Percentiles rank a stretch among this genome's conserved stretches.
Evolutionary conservation across 495 filamentous ascomycete genomes (phyloP).

Genomic region (Thermothielavioides terrestris): DNA sequence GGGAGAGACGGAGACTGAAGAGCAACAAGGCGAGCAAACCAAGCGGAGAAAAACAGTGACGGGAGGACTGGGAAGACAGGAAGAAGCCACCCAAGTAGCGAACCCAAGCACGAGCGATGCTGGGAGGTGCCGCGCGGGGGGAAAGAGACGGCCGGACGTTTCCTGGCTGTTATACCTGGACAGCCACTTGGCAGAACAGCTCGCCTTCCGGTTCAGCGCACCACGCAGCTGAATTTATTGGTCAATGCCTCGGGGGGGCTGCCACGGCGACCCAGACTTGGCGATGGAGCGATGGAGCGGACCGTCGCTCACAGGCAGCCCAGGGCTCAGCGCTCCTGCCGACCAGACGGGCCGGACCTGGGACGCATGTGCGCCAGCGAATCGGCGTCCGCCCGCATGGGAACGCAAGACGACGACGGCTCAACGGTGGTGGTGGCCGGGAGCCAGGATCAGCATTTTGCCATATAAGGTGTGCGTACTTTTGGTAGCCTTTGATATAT

Average conservation of each 20-base stretch:
- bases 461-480: slow-evolving; percentile 15
- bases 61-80: neutral
- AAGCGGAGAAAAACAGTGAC: neutral
- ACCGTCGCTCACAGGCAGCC: neutral
- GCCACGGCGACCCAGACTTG: slow-evolving; percentile 4
- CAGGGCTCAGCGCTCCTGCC: neutral
- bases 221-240: slow-evolving; percentile 12
- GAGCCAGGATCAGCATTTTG: slow-evolving; percentile 19
- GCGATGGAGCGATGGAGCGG: neutral
- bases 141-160: neutral
- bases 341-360: neutral
- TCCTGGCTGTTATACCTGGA: slow-evolving; percentile 2
- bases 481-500: slow-evolving; percentile 9
- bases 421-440: neutral
- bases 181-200: too few species aligned
- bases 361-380: slow-evolving; percentile 1
- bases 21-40: too few species aligned
- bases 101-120: neutral
- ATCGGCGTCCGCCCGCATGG: neutral
- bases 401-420: neutral
- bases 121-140: neutral
- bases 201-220: neutral
- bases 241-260: slow-evolving; percentile 10
- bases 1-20: too few species aligned
- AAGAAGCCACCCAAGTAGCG: neutral